phyloP scores from a whole-genome alignment of 768 basidiomycete genomes.

The Kwoniella pini region DNA sequence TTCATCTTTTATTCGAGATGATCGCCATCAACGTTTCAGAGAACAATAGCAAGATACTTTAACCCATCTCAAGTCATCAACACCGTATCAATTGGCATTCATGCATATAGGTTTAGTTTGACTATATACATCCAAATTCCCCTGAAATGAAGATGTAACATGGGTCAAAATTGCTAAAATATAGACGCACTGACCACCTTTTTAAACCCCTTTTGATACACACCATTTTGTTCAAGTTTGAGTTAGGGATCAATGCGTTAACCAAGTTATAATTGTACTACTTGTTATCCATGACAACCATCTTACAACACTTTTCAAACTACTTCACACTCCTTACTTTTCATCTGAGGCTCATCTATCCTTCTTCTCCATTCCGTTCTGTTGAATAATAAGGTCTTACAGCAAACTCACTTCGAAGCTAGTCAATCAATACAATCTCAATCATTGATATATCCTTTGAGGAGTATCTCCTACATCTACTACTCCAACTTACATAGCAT shows the following conservation, averaged over 20 bases:
- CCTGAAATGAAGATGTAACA: no score
- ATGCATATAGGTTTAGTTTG: no score
- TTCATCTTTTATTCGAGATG: background rate
- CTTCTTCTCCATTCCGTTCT: background rate
- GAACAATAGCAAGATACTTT: constrained; percentile 7
- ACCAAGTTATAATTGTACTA: background rate
- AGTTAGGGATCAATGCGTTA: no score
- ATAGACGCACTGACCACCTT: no score
- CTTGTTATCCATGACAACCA: constrained; percentile 1
- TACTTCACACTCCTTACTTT: background rate
- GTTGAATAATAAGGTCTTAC: no score
- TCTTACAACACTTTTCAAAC: background rate
- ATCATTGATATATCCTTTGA: background rate
- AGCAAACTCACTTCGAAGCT: no score
- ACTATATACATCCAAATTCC: no score
- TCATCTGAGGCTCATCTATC: background rate
- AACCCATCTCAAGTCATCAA: no score
- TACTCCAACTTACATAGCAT: background rate
- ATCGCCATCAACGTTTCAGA: constrained; percentile 1
- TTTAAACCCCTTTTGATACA: no score
- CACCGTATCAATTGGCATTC: no score
- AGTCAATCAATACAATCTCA: background rate
- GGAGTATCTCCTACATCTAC: background rate
- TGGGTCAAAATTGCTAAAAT: no score
- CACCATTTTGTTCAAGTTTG: no score